A percentile compares a stretch with the other conserved stretches of the same genome.
phyloP scores from a whole-genome alignment of 805 yeast species.

The Priceomyces castillae region DNA sequence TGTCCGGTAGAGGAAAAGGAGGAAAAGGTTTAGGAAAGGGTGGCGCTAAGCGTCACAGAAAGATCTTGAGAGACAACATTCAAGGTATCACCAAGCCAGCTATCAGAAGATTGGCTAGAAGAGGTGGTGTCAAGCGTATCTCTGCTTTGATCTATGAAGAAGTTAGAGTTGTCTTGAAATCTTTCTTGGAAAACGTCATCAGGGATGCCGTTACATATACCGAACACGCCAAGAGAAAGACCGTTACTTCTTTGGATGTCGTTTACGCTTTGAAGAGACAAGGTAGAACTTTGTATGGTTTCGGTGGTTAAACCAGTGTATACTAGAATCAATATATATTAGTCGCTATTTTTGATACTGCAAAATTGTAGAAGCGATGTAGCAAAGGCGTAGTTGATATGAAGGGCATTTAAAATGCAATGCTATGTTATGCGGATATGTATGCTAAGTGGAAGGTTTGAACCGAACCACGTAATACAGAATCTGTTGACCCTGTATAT shows the following conservation, averaged over 20 bases:
- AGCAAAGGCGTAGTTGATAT: no score
- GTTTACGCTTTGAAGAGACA: slow-evolving; percentile 99
- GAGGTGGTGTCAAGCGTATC: slow-evolving; percentile 99
- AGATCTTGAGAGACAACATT: slow-evolving; percentile 98
- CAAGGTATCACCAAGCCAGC: slow-evolving; percentile 99
- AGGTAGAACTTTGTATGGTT: slow-evolving; percentile 99
- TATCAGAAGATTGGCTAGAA: slow-evolving; percentile 99
- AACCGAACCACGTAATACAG: neutral
- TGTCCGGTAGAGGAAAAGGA: slow-evolving; percentile 99
- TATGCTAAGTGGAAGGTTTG: neutral
- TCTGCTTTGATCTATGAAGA: slow-evolving; percentile 98
- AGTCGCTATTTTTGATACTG: slow-evolving; percentile 3
- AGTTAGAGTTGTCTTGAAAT: slow-evolving; percentile 94
- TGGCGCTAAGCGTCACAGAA: slow-evolving; percentile 99
- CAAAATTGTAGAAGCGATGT: no score
- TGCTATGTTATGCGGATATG: neutral
- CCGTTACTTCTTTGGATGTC: slow-evolving; percentile 97
- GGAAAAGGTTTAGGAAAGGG: slow-evolving; percentile 99
- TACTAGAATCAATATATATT: slow-evolving; percentile 6
- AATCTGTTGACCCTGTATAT: neutral
- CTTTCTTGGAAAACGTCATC: slow-evolving; percentile 94
- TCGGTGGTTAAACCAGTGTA: slow-evolving; percentile 80
- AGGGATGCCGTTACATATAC: slow-evolving; percentile 99
- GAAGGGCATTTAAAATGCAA: neutral
- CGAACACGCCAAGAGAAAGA: slow-evolving; percentile 99